phyloP scores from a whole-genome alignment of 2,329 filamentous ascomycete genomes.

The Alternaria incomplexa region DNA sequence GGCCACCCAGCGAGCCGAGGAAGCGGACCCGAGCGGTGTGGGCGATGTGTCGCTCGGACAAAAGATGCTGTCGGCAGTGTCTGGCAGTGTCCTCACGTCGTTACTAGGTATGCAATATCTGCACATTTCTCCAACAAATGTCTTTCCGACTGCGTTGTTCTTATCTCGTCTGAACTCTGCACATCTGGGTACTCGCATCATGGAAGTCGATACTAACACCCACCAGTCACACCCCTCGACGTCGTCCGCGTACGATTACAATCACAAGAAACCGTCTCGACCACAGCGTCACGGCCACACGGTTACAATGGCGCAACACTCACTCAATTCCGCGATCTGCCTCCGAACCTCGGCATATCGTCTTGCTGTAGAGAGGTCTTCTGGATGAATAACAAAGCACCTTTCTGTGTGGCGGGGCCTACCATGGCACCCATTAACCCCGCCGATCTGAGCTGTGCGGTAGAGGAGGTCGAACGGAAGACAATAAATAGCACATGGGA shows the following conservation, averaged over 20 bases:
- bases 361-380: slow-evolving; percentile 97
- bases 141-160: neutral
- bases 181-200: neutral
- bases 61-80: slow-evolving; percentile 94
- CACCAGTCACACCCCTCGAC: slow-evolving; percentile 83
- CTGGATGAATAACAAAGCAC: slow-evolving; percentile 85
- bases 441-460: slow-evolving; percentile 70
- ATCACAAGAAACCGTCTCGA: slow-evolving; percentile 70
- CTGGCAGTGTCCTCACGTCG: slow-evolving; percentile 88
- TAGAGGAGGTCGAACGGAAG: slow-evolving; percentile 82
- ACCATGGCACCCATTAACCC: slow-evolving; percentile 54
- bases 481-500: slow-evolving; percentile 92
- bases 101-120: slow-evolving; percentile 59
- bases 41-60: slow-evolving; percentile 79
- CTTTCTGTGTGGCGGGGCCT: slow-evolving; percentile 77
- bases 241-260: slow-evolving; percentile 95
- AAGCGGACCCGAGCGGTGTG: slow-evolving; percentile 50
- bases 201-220: slow-evolving; percentile 10
- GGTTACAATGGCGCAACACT: slow-evolving; percentile 36
- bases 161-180: neutral
- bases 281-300: slow-evolving; percentile 56
- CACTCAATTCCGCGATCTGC: slow-evolving; percentile 69
- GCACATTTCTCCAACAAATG: neutral
- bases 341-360: slow-evolving; percentile 87
- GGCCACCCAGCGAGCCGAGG: slow-evolving; percentile 44